Base-by-base conservation (phyloP, 768 basidiomycete species). In the Flagelloscypha sp. region DNA sequence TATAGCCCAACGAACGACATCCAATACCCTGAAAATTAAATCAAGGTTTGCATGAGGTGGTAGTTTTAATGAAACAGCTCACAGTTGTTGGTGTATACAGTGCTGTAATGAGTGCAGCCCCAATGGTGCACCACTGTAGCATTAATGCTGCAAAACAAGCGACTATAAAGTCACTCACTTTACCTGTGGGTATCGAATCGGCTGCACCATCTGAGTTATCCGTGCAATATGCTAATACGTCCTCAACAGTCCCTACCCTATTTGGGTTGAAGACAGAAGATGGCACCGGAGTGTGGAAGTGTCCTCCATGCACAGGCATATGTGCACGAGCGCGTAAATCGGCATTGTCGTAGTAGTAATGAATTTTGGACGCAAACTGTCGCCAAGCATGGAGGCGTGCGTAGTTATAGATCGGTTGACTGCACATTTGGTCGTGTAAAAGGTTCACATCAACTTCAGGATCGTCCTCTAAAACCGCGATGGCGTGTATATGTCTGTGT, bases 71-170 rank as follows among this genome's bases (percentile, higher is more conserved):
- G 7, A 19, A 23, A 21, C 27, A 6, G 18, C 48, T n/a, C n/a
- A n/a, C 49, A 3, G 40, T 40, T 1, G 59, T 63, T 6, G 59
- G 61, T 0, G 55, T 60, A 20, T 40, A 56, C 43, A 47, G 53
- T 9, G 46, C 47, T 6, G 46, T 43, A 4, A 59, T 28, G 22
- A 59, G 2, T 1, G 59, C 58, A 8, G 58, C 51, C 0, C 38
- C 27, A 2, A 52, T 49, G 6, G 59, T 57, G 0, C 44, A 50
- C 61, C 56, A 62, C 34, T 62, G 59, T n/a, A 63, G 19, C 7
- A 36, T 38, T 13, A 63, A 23, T 6, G 57, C 37, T 27, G 53
- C 46, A 7, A 52, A 1, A 2, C 59, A 55, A n/a, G 60, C 59
- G 9, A 56, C 21, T n/a, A n/a, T 11, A 49, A 5, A 37, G 60